phyloP scores from a whole-genome alignment of 495 filamentous ascomycete genomes.

The Niebla homalea region DNA sequence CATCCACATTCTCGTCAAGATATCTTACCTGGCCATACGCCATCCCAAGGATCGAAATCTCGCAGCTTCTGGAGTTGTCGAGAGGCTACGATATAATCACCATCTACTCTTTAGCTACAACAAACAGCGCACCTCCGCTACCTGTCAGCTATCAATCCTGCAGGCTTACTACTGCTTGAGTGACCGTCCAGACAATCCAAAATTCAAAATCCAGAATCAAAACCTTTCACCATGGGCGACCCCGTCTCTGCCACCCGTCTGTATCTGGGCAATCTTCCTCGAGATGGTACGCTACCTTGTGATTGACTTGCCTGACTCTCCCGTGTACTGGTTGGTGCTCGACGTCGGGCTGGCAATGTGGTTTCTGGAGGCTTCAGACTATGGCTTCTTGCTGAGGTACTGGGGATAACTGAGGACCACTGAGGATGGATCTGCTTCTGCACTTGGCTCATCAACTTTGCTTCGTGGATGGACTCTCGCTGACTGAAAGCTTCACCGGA shows the following conservation, averaged over 20 bases:
- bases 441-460: background rate
- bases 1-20: no score
- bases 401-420: background rate
- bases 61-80: no score
- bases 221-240: constrained; percentile 19
- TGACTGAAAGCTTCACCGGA: constrained; percentile 16
- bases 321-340: background rate
- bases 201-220: no score
- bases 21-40: no score
- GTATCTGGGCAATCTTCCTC: constrained; percentile 94
- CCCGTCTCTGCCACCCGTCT: constrained; percentile 87
- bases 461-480: constrained; percentile 14
- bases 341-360: background rate
- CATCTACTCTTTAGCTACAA: no score
- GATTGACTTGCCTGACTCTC: constrained; percentile 13
- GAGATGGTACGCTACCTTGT: constrained; percentile 64
- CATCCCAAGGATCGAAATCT: no score
- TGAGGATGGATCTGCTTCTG: constrained; percentile 7
- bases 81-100: no score
- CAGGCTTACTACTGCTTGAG: no score
- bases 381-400: background rate
- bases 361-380: background rate
- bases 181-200: no score
- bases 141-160: no score
- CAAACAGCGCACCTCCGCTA: no score